Base-by-base conservation (phyloP, 148 eudicot genomes). In the Camellia sinensis region DNA sequence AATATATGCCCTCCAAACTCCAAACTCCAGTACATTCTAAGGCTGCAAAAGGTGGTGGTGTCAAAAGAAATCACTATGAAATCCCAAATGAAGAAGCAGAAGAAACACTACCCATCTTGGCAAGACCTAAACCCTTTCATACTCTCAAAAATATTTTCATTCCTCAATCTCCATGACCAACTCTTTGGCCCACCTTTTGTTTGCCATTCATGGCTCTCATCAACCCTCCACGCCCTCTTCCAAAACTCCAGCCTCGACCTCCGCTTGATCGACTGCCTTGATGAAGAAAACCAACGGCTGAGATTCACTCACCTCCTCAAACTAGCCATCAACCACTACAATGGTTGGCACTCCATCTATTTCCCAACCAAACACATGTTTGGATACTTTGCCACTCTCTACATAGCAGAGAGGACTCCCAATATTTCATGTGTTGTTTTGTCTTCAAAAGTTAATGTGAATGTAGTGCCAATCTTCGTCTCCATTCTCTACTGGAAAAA, bases 221-320 rank as follows among this genome's bases (percentile, higher is more conserved):
- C 78, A 41, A 75, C 53, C 53, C 9, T 75, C 0, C 67, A 75
- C 67, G 59, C 78, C 29, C 78, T 75, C 8, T 75, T 75, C 78
- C 44, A 57, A 0, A 75, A 57, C 78, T 60, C 67, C 48, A 43
- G 1, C 29, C 78, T 75, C 3, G 78, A 75, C 13, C 78, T 75
- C 29, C 50, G 67, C 6, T 12, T 37, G 37, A 57, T 75, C 29
- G 78, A 75, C 78, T 41, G 52, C 66, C 78, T 75, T 75, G 78
- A 75, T 17, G 3, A 60, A 40, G 67, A 75, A 45, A 75, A 75
- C 17, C 67, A 57, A n/a, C 21, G 67, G 67, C 67, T 75, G 66
- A 75, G 78, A 75, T 75, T 59, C 78, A 75, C 67, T 53, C 78
- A 59, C 67, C 78, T 75, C 78, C 78, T 75, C 78, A 75, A 75